Base-by-base conservation (phyloP, 2,329 filamentous ascomycete genomes). In the Eutypella sp. region DNA sequence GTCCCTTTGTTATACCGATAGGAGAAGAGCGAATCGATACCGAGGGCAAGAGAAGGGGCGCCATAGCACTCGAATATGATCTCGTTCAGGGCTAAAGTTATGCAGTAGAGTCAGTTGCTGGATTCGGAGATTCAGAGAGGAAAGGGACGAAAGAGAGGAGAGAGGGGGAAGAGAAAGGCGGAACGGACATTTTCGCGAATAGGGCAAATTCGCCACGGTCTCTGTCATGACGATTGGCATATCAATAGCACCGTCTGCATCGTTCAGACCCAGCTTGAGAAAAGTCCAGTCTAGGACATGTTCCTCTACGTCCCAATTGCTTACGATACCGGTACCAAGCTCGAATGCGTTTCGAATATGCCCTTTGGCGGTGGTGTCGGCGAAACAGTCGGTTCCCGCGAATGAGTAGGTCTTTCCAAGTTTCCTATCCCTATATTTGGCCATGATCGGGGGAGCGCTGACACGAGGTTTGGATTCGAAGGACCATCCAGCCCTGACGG, bases 221-320 rank as follows among this genome's bases (percentile, higher is more conserved):
- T 99, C 93, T 0, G 93, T 99, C 84, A 99, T 90, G 56, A 99
- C 85, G 49, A 99, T 81, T 1, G 92, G 91, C 58, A 90, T 75
- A 58, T 92, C 89, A 51, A 99, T 82, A 20, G 79, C 74, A 8
- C 88, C 89, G 41, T 85, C 81, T 4, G 74, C 73, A 15, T 82
- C 82, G 54, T 95, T 89, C 56, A 99, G 78, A 4, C 93, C 93
- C 45, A 99, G 72, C 69, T 96, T 97, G 55, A 96, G 76, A 65
- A 99, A 99, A 36, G 91, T 79, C 66, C 96, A 96, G 69, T 99
- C 93, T 40, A 99, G 70, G 5, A 96, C 76, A 47, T 92, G 90
- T 67, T 99, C 93, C 82, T 96, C 90, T 27, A 90, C 91, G 67
- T 99, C 93, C 90, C 95, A 99, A 64, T 97, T 97, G 66, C 89